A percentile compares a stretch with the other conserved stretches of the same genome.
These are phyloP conservation scores for Cordyceps cateniannulata DNA, from an alignment of 2,329 filamentous ascomycete genomes.

Conservation along the genomic window DNA sequence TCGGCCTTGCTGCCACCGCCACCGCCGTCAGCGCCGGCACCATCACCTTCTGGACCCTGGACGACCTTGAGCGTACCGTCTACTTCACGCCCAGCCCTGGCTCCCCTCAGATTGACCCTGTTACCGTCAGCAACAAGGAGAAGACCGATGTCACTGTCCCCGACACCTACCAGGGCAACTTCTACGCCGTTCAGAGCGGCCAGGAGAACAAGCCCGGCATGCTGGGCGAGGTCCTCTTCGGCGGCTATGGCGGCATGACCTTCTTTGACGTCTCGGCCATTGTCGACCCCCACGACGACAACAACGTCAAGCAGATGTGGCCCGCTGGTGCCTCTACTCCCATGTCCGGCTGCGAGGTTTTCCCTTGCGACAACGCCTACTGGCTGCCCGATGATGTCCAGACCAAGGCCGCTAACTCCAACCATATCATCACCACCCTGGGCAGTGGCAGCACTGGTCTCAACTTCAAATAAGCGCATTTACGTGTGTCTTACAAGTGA, in stretches of 20 bases:
- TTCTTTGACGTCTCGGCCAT: conserved; percentile 57
- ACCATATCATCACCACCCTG: conserved; percentile 45
- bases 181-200: conserved; percentile 43
- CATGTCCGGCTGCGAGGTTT: conserved; percentile 44
- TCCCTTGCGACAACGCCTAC: conserved; percentile 50
- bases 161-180: conserved; percentile 42
- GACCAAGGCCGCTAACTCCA: conserved; percentile 45
- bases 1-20: conserved; percentile 37
- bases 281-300: conserved; percentile 41
- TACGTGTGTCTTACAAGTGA: background rate
- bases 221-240: conserved; percentile 46
- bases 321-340: conserved; percentile 30
- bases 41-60: conserved; percentile 54
- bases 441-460: conserved; percentile 28
- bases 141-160: conserved; percentile 38
- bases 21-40: conserved; percentile 39
- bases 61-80: conserved; percentile 42
- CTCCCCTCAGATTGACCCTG: conserved; percentile 26
- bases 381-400: conserved; percentile 47
- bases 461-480: conserved; percentile 13
- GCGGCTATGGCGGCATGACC: conserved; percentile 40
- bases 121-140: conserved; percentile 33
- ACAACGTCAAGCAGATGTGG: conserved; percentile 50
- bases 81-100: conserved; percentile 42
- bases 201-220: conserved; percentile 37